These are phyloP conservation scores for Pseudogymnoascus sp. DNA, from an alignment of 2,329 filamentous ascomycete genomes.

Conservation along the genomic window DNA sequence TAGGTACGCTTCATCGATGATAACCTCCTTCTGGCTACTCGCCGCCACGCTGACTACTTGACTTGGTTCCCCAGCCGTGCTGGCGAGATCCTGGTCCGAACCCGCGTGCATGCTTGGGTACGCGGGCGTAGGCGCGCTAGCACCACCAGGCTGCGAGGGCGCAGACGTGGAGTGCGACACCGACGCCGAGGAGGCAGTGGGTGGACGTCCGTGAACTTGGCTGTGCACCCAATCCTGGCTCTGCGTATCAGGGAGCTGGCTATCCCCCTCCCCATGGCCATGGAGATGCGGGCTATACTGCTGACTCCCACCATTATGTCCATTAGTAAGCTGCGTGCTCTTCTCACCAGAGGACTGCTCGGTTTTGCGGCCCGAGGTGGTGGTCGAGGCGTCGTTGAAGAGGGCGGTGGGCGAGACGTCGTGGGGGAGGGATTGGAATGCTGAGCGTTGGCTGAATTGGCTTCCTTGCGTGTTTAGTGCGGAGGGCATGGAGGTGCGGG, in stretches of 20 bases:
- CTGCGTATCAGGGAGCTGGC: conserved; percentile 45
- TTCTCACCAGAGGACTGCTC: conserved; percentile 60
- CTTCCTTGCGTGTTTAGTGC: conserved; percentile 51
- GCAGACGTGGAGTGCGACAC: background rate
- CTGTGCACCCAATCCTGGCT: background rate
- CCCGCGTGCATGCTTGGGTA: conserved; percentile 16
- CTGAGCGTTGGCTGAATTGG: conserved; percentile 42
- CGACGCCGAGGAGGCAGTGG: background rate
- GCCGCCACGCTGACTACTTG: background rate
- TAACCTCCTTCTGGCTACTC: conserved; percentile 22
- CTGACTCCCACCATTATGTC: conserved; percentile 32
- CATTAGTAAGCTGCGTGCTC: conserved; percentile 68
- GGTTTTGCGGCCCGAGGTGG: conserved; percentile 73
- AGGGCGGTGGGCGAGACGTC: conserved; percentile 51
- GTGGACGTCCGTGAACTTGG: background rate
- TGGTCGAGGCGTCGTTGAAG: conserved; percentile 84
- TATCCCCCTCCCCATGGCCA: conserved; percentile 25
- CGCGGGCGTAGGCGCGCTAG: conserved; percentile 18
- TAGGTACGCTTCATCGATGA: conserved; percentile 35
- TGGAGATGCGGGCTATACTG: conserved; percentile 18
- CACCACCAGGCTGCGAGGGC: background rate
- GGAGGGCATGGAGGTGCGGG: conserved; percentile 11
- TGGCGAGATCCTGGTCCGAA: background rate
- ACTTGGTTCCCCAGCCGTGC: background rate
- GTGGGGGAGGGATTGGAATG: conserved; percentile 47